Evolutionary conservation across 2,329 filamentous ascomycete genomes (phyloP).

Genomic region (Fusarium decemcellulare): DNA sequence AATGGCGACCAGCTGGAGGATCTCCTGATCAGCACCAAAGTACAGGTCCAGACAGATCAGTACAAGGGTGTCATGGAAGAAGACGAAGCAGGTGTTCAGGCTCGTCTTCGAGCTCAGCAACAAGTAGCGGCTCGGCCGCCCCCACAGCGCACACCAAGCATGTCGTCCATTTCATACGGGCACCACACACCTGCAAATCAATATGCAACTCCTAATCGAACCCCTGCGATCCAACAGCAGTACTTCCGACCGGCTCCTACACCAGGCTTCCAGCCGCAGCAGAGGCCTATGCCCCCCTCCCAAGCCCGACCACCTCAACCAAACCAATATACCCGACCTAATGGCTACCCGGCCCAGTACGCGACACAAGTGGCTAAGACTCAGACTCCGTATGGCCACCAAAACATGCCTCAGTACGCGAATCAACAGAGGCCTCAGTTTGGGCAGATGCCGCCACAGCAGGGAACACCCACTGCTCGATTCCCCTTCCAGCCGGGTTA

Average conservation of each 20-base stretch:
- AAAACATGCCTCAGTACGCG: slow-evolving; percentile 63
- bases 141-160: slow-evolving; percentile 56
- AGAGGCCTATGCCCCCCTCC: slow-evolving; percentile 52
- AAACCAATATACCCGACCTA: slow-evolving; percentile 65
- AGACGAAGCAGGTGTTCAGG: slow-evolving; percentile 75
- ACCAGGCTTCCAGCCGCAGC: slow-evolving; percentile 61
- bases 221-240: slow-evolving; percentile 60
- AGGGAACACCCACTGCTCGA: slow-evolving; percentile 59
- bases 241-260: slow-evolving; percentile 58
- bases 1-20: slow-evolving; percentile 89
- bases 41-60: slow-evolving; percentile 80
- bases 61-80: slow-evolving; percentile 88
- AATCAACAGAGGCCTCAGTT: slow-evolving; percentile 63
- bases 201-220: slow-evolving; percentile 63
- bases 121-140: slow-evolving; percentile 54
- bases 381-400: slow-evolving; percentile 66
- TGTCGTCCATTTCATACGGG: slow-evolving; percentile 57
- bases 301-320: slow-evolving; percentile 57
- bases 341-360: slow-evolving; percentile 62
- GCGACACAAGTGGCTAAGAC: slow-evolving; percentile 66
- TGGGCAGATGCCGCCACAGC: slow-evolving; percentile 56
- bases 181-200: slow-evolving; percentile 61
- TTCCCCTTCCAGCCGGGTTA: slow-evolving; percentile 58
- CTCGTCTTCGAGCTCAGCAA: slow-evolving; percentile 59
- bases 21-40: slow-evolving; percentile 83